Percentiles rank a stretch among this genome's conserved stretches.
Conservation (phyloP, 2,329 filamentous ascomycete genomes). For the Cladosporium sp. region DNA sequence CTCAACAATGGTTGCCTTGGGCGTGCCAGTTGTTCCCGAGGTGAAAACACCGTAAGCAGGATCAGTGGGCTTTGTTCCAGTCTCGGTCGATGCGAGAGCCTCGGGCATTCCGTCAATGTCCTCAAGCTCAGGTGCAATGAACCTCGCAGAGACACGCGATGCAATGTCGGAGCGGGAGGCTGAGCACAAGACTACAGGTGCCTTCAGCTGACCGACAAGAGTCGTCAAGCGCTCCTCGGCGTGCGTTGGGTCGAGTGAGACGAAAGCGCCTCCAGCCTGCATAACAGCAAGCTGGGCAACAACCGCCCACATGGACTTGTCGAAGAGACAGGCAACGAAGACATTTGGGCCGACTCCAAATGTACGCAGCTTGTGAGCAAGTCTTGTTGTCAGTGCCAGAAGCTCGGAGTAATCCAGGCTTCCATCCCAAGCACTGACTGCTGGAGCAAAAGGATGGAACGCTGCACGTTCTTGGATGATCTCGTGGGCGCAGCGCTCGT, state of each 20-base stretch:
- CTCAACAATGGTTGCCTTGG: too few species aligned
- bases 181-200: too few species aligned
- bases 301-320: constrained; percentile 1
- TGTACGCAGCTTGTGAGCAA: neutral
- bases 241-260: neutral
- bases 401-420: constrained; percentile 15
- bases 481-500: constrained; percentile 1
- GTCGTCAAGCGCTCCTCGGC: neutral
- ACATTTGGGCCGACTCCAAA: constrained; percentile 11
- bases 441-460: neutral
- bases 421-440: constrained; percentile 15
- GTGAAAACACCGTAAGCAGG: too few species aligned
- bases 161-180: too few species aligned
- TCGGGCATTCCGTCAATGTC: too few species aligned
- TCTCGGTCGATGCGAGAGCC: too few species aligned
- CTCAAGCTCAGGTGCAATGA: too few species aligned
- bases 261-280: neutral
- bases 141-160: too few species aligned
- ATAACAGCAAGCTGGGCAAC: neutral
- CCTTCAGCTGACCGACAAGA: too few species aligned
- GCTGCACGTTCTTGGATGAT: constrained; percentile 4
- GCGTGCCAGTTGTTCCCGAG: too few species aligned
- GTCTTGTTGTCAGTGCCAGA: neutral
- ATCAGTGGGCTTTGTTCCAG: too few species aligned
- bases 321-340: constrained; percentile 15